Conservation (phyloP, 2,329 filamentous ascomycete genomes). For the Bimuria novae-zelandiae region DNA sequence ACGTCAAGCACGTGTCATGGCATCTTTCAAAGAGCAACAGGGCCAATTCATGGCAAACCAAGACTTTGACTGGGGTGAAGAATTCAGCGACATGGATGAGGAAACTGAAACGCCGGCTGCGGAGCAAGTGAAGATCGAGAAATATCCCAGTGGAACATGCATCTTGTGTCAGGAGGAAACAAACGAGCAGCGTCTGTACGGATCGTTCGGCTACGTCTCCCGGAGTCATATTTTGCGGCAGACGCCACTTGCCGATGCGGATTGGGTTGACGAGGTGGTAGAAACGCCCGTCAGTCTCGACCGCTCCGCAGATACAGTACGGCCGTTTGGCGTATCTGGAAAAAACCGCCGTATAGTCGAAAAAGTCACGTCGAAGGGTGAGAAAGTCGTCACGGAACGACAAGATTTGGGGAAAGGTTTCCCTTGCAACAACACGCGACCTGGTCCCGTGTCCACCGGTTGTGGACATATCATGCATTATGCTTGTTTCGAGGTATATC, state of each 20-base stretch:
- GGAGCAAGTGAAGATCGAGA: constrained; percentile 77
- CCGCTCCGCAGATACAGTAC: constrained; percentile 76
- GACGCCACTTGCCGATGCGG: constrained; percentile 79
- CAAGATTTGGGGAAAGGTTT: constrained; percentile 91
- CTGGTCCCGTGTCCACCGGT: constrained; percentile 83
- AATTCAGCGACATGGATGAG: constrained; percentile 75
- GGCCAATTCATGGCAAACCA: constrained; percentile 92
- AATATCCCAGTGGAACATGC: constrained; percentile 90
- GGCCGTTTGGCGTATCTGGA: constrained; percentile 88
- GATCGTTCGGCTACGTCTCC: constrained; percentile 87
- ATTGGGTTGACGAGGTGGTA: constrained; percentile 82
- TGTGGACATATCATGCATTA: constrained; percentile 99
- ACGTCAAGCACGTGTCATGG: constrained; percentile 93
- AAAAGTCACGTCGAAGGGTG: constrained; percentile 75
- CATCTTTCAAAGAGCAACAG: constrained; percentile 96
- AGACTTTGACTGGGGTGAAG: constrained; percentile 84
- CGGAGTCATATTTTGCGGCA: constrained; percentile 86
- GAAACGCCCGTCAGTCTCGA: constrained; percentile 82
- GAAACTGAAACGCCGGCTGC: constrained; percentile 61
- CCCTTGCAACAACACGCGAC: constrained; percentile 66
- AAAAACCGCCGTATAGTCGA: constrained; percentile 80
- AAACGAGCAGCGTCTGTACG: constrained; percentile 84
- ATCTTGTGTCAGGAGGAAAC: constrained; percentile 97
- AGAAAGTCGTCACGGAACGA: constrained; percentile 72
- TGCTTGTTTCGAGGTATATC: constrained; percentile 90